phyloP scores from a whole-genome alignment of 768 basidiomycete species.

The Fistulinella prunicolor region DNA sequence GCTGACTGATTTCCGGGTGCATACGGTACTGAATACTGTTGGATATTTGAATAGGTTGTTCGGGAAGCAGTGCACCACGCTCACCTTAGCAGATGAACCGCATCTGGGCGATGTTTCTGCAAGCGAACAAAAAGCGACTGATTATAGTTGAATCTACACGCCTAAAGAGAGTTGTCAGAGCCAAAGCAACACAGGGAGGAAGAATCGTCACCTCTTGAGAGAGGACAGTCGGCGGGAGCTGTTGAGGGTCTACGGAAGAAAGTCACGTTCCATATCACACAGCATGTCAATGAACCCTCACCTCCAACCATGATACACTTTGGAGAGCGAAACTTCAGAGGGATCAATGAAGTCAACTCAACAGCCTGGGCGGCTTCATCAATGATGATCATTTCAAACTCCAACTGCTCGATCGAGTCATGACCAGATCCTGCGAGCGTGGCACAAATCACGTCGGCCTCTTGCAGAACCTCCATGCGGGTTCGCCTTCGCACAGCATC shows the following conservation, averaged over 20 bases:
- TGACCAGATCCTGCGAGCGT: constrained; percentile 94
- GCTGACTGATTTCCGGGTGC: constrained; percentile 91
- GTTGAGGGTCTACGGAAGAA: constrained; percentile 64
- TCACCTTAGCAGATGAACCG: constrained; percentile 88
- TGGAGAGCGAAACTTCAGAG: constrained; percentile 80
- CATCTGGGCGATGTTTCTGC: constrained; percentile 73
- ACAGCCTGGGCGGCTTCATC: constrained; percentile 98
- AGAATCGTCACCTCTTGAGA: constrained; percentile 49
- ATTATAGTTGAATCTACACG: constrained; percentile 72
- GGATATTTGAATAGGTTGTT: not conserved
- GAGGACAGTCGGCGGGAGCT: constrained; percentile 92
- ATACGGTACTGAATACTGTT: constrained; percentile 97
- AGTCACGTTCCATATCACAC: not conserved
- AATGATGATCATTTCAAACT: constrained; percentile 95
- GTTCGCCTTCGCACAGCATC: constrained; percentile 78
- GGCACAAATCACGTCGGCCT: constrained; percentile 91
- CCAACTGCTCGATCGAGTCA: constrained; percentile 74
- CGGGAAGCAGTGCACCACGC: constrained; percentile 8
- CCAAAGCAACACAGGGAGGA: constrained; percentile 21
- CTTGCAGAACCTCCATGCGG: constrained; percentile 70
- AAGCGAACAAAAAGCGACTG: constrained; percentile 92
- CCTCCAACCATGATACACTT: constrained; percentile 94
- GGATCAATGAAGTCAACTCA: constrained; percentile 92
- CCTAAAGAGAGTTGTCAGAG: constrained; percentile 38
- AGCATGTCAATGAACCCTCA: constrained; percentile 23